Percentiles rank a stretch among this genome's conserved stretches.
Evolutionary conservation across 805 yeast species (phyloP).

Genomic region (Pachysolen tannophilus): DNA sequence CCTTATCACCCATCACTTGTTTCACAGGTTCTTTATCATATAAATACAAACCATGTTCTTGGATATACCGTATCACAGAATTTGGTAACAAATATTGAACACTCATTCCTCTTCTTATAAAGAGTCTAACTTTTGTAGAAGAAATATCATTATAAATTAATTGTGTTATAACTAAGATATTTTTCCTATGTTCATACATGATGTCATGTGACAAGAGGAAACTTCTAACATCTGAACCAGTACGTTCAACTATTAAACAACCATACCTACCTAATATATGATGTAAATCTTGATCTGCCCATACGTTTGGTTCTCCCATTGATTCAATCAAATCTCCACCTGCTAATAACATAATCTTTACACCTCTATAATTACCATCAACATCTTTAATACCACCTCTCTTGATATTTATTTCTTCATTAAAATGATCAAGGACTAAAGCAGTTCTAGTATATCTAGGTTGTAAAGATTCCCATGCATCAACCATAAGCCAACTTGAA

Average conservation of each 20-base stretch:
- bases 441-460: slow-evolving; percentile 90
- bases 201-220: slow-evolving; percentile 90
- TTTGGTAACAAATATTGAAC: slow-evolving; percentile 93
- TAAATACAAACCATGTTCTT: slow-evolving; percentile 80
- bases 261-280: slow-evolving; percentile 96
- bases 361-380: slow-evolving; percentile 63
- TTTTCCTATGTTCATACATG: slow-evolving; percentile 93
- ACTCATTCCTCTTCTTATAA: slow-evolving; percentile 91
- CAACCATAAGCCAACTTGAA: slow-evolving; percentile 96
- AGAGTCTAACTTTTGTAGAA: slow-evolving; percentile 89
- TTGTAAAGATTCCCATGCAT: slow-evolving; percentile 97
- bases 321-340: slow-evolving; percentile 97
- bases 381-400: slow-evolving; percentile 72
- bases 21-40: slow-evolving; percentile 91
- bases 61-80: slow-evolving; percentile 89
- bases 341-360: slow-evolving; percentile 90
- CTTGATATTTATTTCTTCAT: slow-evolving; percentile 86
- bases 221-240: slow-evolving; percentile 92
- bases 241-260: slow-evolving; percentile 91
- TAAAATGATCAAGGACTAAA: slow-evolving; percentile 90
- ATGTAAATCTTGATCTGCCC: slow-evolving; percentile 94
- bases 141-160: slow-evolving; percentile 93
- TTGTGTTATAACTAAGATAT: slow-evolving; percentile 91
- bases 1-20: slow-evolving; percentile 49
- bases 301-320: slow-evolving; percentile 99